phyloP scores from a whole-genome alignment of 345 rosid genomes.

The Hibiscus syriacus region DNA sequence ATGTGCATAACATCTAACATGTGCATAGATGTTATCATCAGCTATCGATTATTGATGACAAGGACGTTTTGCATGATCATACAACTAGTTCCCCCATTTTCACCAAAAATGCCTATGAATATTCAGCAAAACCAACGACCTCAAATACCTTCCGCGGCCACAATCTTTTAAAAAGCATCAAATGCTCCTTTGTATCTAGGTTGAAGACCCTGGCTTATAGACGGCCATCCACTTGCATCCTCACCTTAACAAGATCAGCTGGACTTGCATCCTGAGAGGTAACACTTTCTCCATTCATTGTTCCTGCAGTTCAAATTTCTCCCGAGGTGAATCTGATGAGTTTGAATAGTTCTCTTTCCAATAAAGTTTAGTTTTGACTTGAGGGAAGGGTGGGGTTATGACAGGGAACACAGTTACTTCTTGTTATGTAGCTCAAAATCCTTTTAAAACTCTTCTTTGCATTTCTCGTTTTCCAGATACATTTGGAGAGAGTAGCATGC shows the following conservation, averaged over 20 bases:
- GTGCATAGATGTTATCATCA: constrained; percentile 60
- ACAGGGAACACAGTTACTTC: no score
- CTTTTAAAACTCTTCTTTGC: no score
- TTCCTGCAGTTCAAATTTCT: no score
- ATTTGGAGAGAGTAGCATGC: no score
- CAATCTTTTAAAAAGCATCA: constrained; percentile 52
- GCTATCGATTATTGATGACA: constrained; percentile 42
- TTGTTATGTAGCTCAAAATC: no score
- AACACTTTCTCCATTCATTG: constrained; percentile 8
- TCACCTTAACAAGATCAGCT: constrained; percentile 85
- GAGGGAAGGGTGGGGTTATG: no score
- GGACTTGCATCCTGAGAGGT: constrained; percentile 99
- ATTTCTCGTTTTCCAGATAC: no score
- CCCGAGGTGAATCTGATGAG: no score
- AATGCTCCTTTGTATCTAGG: constrained; percentile 61
- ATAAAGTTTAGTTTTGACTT: no score
- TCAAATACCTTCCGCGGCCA: constrained; percentile 41
- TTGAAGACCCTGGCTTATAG: constrained; percentile 47
- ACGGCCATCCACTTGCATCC: constrained; percentile 83
- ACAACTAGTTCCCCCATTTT: constrained; percentile 90
- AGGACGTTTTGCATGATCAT: constrained; percentile 79
- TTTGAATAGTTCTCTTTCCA: no score
- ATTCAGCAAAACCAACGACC: constrained; percentile 79
- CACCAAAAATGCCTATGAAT: constrained; percentile 82
- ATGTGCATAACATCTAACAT: no score